These are phyloP conservation scores for Bertia moriformis DNA, from an alignment of 2,329 filamentous ascomycete genomes.

Conservation along the genomic window DNA sequence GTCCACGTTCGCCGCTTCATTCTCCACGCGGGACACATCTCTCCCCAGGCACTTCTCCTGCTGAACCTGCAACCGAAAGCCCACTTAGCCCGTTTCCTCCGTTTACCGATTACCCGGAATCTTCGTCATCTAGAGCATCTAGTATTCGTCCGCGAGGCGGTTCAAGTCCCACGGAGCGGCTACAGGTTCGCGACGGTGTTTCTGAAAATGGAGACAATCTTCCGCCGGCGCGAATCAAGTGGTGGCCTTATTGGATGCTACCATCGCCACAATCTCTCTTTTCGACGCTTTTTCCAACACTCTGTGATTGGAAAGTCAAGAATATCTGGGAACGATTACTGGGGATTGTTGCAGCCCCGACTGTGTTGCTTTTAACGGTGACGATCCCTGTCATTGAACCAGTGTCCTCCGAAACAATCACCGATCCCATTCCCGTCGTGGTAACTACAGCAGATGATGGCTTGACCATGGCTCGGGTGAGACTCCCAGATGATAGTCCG, in stretches of 20 bases:
- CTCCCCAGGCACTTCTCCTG: not conserved
- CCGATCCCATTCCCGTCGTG: slow-evolving; percentile 7
- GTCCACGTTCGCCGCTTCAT: not conserved
- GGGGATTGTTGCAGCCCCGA: slow-evolving; percentile 72
- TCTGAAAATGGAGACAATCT: not conserved
- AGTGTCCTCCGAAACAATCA: slow-evolving; percentile 30
- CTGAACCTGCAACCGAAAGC: not conserved
- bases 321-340: slow-evolving; percentile 71
- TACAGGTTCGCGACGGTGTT: slow-evolving; percentile 39
- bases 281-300: slow-evolving; percentile 71
- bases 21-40: not conserved
- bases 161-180: slow-evolving; percentile 11
- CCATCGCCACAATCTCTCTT: slow-evolving; percentile 59
- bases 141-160: not conserved
- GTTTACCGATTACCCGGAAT: not conserved
- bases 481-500: not conserved
- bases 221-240: slow-evolving; percentile 35
- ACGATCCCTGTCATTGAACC: slow-evolving; percentile 83
- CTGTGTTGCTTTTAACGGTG: slow-evolving; percentile 75
- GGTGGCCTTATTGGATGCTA: slow-evolving; percentile 70
- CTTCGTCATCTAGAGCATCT: not conserved
- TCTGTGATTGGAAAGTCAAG: slow-evolving; percentile 71
- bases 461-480: not conserved
- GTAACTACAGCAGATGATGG: not conserved
- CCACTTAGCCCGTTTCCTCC: not conserved